These are phyloP conservation scores for Rhodomyrtus tomentosa DNA, from an alignment of 345 rosid species.

Conservation along the genomic window DNA sequence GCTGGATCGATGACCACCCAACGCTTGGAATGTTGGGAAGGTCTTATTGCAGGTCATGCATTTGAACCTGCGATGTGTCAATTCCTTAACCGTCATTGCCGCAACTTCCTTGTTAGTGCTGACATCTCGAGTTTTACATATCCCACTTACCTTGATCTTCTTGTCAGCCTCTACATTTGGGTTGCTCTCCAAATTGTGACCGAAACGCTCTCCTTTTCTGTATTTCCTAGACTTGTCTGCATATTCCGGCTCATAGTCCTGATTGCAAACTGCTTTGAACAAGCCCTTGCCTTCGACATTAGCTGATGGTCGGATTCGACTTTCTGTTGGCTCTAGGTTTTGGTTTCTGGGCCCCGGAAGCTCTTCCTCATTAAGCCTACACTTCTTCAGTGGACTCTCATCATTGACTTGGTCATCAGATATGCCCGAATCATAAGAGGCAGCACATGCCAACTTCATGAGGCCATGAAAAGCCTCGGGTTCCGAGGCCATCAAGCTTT, in stretches of 20 bases:
- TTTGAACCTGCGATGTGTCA: background rate
- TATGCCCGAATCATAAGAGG: background rate
- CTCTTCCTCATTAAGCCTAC: background rate
- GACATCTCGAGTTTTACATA: background rate
- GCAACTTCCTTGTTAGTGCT: background rate
- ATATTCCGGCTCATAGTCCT: background rate
- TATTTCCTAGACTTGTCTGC: background rate
- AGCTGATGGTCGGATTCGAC: background rate
- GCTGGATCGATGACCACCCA: slow-evolving; percentile 15
- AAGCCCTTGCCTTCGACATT: background rate
- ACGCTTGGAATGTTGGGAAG: slow-evolving; percentile 6
- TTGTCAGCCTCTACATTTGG: background rate
- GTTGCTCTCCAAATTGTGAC: background rate
- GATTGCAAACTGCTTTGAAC: background rate
- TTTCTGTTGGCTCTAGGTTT: background rate
- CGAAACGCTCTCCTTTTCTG: background rate
- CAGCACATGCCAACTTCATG: background rate
- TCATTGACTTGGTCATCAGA: background rate
- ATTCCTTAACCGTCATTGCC: background rate
- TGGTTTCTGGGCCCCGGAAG: background rate
- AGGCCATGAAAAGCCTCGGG: slow-evolving; percentile 7
- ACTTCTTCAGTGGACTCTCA: background rate
- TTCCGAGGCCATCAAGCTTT: background rate
- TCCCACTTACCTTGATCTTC: background rate
- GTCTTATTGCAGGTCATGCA: slow-evolving; percentile 1